Evolutionary conservation across 2,329 filamentous ascomycete genomes (phyloP), one percentile per base, ranked within the genome.

Genomic region (Trichoderma koningiopsis): DNA sequence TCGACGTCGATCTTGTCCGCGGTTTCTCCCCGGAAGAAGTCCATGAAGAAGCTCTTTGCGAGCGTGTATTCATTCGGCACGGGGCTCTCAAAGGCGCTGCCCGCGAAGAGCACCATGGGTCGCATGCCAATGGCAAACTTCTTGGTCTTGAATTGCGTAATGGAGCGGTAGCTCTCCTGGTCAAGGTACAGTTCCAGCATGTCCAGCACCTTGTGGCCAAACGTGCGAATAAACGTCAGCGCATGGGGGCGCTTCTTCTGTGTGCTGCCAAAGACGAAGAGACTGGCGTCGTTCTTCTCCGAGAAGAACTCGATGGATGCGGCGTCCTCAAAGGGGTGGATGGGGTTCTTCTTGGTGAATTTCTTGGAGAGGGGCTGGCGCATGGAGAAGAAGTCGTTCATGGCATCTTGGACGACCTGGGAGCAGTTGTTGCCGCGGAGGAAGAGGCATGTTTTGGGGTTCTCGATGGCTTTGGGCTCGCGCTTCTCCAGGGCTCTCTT

Each of bases 161-260:
- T 84, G 66, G 85, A 87, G 72, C 91, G 85, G 83, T 91, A 93
- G 22, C 86, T 88, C 31, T 91, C 88, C 3, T 90, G 86, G 75
- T 97, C 90, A 70, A 99, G 87, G 78, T 93, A 85, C 75, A 98
- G 82, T 85, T 99, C 96, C 67, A 97, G 84, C 93, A 99, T 97
- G 81, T 99, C 96, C 73, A 98, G 86, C 19, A 97, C 86, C 81
- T 96, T 94, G 83, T 92, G 89, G 75, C 90, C 88, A 79, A 97
- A 98, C 55, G 92, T 92, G 72, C 96, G 89, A 52, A 91, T 85
- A 57, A 98, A 81, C 0, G 94, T 97, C 75, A 99, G 80, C 72
- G 90, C 91, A 81, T 99, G 94, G 5, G 94, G 94, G n/a, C 96
- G 87, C 86, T 98, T 99, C 87, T 98, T 99, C 80, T 88, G 93